These are phyloP conservation scores for Aureobasidium sp. DNA, from an alignment of 2,329 filamentous ascomycete species.

Conservation along the genomic window DNA sequence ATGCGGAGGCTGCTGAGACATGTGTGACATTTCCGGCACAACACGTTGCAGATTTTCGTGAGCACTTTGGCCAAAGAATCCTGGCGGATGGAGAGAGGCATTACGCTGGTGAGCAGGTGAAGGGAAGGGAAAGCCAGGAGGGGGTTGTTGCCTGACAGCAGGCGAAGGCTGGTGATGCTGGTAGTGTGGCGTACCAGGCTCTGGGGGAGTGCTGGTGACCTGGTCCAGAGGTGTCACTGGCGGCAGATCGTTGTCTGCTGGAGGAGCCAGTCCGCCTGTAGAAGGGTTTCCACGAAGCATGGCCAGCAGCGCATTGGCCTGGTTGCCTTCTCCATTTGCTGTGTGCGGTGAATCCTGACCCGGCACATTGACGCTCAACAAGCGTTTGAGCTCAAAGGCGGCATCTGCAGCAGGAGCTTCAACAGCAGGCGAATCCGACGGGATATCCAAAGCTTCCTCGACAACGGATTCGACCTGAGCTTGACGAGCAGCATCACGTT, in stretches of 20 bases:
- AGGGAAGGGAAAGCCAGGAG: constrained; percentile 44
- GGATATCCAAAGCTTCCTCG: constrained; percentile 15
- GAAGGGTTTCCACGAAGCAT: constrained; percentile 43
- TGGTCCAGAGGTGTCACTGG: constrained; percentile 47
- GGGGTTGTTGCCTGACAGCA: constrained; percentile 41
- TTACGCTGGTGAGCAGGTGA: constrained; percentile 28
- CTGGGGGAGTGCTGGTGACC: constrained; percentile 41
- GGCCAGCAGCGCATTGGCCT: constrained; percentile 49
- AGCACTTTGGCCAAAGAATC: constrained; percentile 16
- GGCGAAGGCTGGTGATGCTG: constrained; percentile 40
- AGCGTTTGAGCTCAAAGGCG: constrained; percentile 43
- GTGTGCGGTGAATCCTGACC: constrained; percentile 26
- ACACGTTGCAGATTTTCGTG: constrained; percentile 4
- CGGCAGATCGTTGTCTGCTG: constrained; percentile 20
- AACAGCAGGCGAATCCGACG: constrained; percentile 15
- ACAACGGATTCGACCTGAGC: constrained; percentile 5
- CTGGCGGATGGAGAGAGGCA: constrained; percentile 27
- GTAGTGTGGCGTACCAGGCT: constrained; percentile 52
- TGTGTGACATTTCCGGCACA: constrained; percentile 8
- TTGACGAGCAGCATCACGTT: constrained; percentile 45
- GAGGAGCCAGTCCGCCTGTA: constrained; percentile 21
- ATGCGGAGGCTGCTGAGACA: constrained; percentile 10
- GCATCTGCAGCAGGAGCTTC: constrained; percentile 14
- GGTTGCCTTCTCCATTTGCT: constrained; percentile 30
- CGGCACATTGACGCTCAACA: constrained; percentile 33